Conservation (phyloP, 805 yeast genomes). For the Maudiozyma serrabonitensis region DNA sequence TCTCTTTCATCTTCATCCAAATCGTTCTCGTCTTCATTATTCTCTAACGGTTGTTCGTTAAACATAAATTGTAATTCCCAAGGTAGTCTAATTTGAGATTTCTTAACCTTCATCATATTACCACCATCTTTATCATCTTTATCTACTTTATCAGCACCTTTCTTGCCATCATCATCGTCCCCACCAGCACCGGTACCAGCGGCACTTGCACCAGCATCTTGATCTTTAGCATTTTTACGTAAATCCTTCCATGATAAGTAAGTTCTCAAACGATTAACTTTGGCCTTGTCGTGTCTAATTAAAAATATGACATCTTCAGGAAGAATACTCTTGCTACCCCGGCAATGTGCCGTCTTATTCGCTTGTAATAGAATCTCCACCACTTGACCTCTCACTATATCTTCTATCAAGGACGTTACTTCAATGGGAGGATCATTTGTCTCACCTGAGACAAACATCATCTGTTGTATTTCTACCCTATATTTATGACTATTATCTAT, state of each 20-base stretch:
- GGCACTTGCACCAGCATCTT: constrained; percentile 51
- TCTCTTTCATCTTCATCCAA: constrained; percentile 86
- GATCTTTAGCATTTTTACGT: constrained; percentile 68
- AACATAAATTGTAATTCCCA: constrained; percentile 97
- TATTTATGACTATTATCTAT: constrained; percentile 52
- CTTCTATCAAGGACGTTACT: constrained; percentile 88
- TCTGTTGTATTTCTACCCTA: constrained; percentile 88
- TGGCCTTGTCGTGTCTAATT: constrained; percentile 88
- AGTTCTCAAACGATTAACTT: constrained; percentile 82
- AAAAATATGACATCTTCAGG: constrained; percentile 91
- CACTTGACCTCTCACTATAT: constrained; percentile 90
- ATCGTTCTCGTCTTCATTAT: constrained; percentile 51
- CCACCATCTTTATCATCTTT: constrained; percentile 35
- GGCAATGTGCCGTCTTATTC: constrained; percentile 59
- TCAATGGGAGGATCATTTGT: constrained; percentile 89
- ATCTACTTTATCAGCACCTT: constrained; percentile 17
- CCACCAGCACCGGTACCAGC: constrained; percentile 34
- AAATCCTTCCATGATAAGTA: constrained; percentile 96
- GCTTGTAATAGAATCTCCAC: constrained; percentile 74
- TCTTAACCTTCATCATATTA: constrained; percentile 48
- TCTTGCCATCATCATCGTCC: constrained; percentile 29
- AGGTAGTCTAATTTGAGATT: constrained; percentile 74
- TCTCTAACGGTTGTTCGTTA: constrained; percentile 75
- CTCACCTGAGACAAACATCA: constrained; percentile 98
- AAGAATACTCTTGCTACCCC: constrained; percentile 77